Evolutionary conservation across 306 rosid species (phyloP).

Genomic region (Medicago lupulina): DNA sequence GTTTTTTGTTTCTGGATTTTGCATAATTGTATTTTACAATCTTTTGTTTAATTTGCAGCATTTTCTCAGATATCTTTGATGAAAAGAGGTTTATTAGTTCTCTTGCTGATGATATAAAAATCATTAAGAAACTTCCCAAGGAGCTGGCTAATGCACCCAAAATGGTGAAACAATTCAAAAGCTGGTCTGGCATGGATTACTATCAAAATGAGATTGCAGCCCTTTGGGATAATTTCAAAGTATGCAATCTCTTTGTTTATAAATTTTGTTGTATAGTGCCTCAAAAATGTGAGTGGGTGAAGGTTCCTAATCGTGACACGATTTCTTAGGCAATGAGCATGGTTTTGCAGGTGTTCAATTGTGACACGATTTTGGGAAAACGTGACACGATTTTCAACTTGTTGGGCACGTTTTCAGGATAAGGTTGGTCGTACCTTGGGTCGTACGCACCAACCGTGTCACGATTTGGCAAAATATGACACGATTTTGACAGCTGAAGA

Average conservation of each 20-base stretch:
- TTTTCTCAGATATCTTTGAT: slow-evolving; percentile 84
- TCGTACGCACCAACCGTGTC: too few relatives aligned
- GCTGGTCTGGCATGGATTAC: slow-evolving; percentile 94
- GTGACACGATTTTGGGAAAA: too few relatives aligned
- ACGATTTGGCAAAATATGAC: too few relatives aligned
- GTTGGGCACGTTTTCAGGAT: too few relatives aligned
- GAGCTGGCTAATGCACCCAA: slow-evolving; percentile 53
- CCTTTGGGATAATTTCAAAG: slow-evolving; percentile 74
- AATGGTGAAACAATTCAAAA: slow-evolving; percentile 73
- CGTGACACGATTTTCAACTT: too few relatives aligned
- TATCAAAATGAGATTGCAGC: slow-evolving; percentile 79
- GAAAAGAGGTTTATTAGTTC: slow-evolving; percentile 76
- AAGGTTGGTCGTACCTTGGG: too few relatives aligned
- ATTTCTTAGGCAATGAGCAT: too few relatives aligned
- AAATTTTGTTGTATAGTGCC: too few relatives aligned
- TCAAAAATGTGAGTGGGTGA: too few relatives aligned
- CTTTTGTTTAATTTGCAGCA: slow-evolving; percentile 61
- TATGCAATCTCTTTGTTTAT: slow-evolving; percentile 44
- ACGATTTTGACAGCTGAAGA: too few relatives aligned
- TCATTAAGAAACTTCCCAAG: slow-evolving; percentile 75
- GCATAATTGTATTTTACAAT: slow-evolving; percentile 31
- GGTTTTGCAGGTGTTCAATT: too few relatives aligned
- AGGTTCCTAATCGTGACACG: too few relatives aligned
- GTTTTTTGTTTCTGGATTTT: slow-evolving; percentile 29
- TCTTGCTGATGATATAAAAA: slow-evolving; percentile 79